Evolutionary conservation across 768 basidiomycete species (phyloP).

Genomic region (Naganishia kalamii): DNA sequence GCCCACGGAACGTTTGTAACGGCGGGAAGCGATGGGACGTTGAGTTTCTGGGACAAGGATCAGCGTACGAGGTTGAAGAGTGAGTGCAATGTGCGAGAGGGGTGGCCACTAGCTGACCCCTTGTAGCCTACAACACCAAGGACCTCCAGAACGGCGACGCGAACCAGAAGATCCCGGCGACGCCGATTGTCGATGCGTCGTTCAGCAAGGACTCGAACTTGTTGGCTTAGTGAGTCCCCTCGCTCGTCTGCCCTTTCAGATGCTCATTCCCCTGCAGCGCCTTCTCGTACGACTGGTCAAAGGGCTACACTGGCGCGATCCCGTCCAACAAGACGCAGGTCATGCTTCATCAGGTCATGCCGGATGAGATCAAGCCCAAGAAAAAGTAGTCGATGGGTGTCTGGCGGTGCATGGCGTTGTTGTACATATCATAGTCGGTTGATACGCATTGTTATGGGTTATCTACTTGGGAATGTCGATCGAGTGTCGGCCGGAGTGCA

Average conservation of each 20-base stretch:
- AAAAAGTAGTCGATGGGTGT: slow-evolving; percentile 28
- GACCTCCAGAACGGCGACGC: slow-evolving; percentile 42
- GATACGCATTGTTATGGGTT: no score
- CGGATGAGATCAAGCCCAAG: slow-evolving; percentile 49
- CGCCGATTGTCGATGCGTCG: slow-evolving; percentile 68
- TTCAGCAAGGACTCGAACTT: slow-evolving; percentile 85
- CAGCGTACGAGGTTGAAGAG: slow-evolving; percentile 85
- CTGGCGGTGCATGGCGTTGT: no score
- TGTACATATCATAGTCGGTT: no score
- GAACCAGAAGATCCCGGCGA: slow-evolving; percentile 34
- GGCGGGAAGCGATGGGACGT: slow-evolving; percentile 52
- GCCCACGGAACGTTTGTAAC: slow-evolving; percentile 79
- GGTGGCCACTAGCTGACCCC: neutral
- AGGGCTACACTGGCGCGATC: slow-evolving; percentile 80
- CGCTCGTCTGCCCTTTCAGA: neutral
- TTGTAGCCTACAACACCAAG: slow-evolving; percentile 37
- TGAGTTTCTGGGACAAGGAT: slow-evolving; percentile 66
- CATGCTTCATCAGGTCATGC: slow-evolving; percentile 50
- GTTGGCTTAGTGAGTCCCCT: slow-evolving; percentile 63
- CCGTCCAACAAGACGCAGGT: slow-evolving; percentile 50
- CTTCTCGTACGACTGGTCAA: slow-evolving; percentile 88
- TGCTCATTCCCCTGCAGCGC: slow-evolving; percentile 47
- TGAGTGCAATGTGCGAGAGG: slow-evolving; percentile 46
- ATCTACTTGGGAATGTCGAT: no score
- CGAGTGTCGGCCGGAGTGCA: no score